Conservation (phyloP, 805 yeast genomes). For the Suhomyces sp. region DNA sequence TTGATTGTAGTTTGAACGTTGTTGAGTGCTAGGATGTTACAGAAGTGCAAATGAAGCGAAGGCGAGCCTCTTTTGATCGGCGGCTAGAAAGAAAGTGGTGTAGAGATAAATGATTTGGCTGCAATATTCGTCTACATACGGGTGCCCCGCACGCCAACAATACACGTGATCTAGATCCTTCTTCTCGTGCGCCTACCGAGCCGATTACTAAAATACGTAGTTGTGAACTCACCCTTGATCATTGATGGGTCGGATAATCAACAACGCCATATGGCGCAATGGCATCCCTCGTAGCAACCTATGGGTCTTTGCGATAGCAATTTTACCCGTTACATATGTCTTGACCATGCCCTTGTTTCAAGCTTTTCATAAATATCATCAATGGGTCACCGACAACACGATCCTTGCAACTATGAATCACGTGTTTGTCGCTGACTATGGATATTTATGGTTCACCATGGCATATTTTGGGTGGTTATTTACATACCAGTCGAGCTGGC, state of each 20-base stretch:
- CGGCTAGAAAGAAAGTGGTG: too few species aligned
- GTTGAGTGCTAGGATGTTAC: too few species aligned
- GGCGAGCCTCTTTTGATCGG: too few species aligned
- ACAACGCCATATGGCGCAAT: not conserved
- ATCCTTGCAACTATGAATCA: slow-evolving; percentile 17
- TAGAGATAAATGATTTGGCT: not conserved
- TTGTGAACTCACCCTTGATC: not conserved
- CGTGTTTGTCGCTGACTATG: slow-evolving; percentile 23
- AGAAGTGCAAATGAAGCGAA: too few species aligned
- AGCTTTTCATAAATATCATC: slow-evolving; percentile 11
- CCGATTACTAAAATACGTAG: not conserved
- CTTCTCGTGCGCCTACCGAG: not conserved
- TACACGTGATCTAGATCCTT: not conserved
- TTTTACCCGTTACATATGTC: slow-evolving; percentile 13
- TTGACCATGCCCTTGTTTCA: slow-evolving; percentile 22
- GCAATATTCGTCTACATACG: not conserved
- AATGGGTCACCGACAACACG: slow-evolving; percentile 10
- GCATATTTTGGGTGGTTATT: slow-evolving; percentile 14
- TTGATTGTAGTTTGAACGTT: too few species aligned
- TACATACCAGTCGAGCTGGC: slow-evolving; percentile 4
- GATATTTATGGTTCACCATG: slow-evolving; percentile 29
- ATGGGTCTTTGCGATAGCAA: not conserved
- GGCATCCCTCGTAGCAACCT: not conserved
- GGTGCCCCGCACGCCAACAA: not conserved
- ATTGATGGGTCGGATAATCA: not conserved